These are phyloP conservation scores for Blastobotrys elegans DNA, from an alignment of 1,139 yeast genomes.

Conservation along the genomic window DNA sequence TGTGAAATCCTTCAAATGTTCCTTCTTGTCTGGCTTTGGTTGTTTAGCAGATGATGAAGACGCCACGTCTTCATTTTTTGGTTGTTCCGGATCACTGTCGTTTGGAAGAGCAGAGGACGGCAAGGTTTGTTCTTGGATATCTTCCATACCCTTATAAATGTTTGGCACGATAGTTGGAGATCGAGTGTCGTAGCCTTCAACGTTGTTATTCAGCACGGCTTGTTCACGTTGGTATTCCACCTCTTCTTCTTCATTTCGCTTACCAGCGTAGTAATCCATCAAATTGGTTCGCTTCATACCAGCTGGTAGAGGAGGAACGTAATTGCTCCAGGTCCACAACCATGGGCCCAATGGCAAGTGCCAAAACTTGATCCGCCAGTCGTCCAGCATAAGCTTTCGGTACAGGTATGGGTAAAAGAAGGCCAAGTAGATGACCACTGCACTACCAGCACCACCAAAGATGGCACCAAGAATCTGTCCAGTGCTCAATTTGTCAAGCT, in stretches of 20 bases:
- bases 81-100: background rate
- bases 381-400: slow-evolving; percentile 56
- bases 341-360: slow-evolving; percentile 56
- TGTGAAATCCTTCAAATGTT: slow-evolving; percentile 1
- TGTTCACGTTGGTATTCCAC: slow-evolving; percentile 5
- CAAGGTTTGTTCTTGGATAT: background rate
- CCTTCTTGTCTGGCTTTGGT: background rate
- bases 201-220: background rate
- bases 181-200: slow-evolving; percentile 8
- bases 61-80: background rate
- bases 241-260: slow-evolving; percentile 9
- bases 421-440: slow-evolving; percentile 45
- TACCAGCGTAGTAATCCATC: slow-evolving; percentile 60
- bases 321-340: slow-evolving; percentile 38
- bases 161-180: slow-evolving; percentile 12
- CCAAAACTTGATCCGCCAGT: slow-evolving; percentile 62
- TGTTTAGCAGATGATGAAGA: background rate
- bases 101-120: background rate
- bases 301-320: slow-evolving; percentile 64
- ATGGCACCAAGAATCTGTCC: slow-evolving; percentile 35
- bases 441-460: slow-evolving; percentile 59
- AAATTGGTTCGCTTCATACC: slow-evolving; percentile 41
- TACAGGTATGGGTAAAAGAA: slow-evolving; percentile 60
- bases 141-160: slow-evolving; percentile 10
- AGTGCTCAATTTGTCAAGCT: slow-evolving; percentile 19